These are phyloP conservation scores for Austroboletus novae-zelandiae DNA, from an alignment of 1,284 basidiomycete genomes.

Conservation along the genomic window DNA sequence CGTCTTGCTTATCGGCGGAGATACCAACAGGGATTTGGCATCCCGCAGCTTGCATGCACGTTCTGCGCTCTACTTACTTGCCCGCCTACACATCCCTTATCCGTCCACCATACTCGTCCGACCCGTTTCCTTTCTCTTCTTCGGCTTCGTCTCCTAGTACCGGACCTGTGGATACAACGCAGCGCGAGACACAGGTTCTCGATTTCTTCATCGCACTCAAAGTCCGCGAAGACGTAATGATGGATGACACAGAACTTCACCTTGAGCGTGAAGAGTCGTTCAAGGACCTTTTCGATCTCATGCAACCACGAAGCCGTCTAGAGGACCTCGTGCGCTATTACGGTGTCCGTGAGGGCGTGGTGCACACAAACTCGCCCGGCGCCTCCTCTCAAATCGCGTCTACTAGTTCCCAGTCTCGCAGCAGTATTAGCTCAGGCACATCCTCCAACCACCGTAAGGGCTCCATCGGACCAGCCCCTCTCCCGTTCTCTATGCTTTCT, in stretches of 20 bases:
- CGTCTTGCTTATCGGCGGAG: not conserved
- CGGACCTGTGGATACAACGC: conserved; percentile 33
- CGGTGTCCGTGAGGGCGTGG: conserved; percentile 54
- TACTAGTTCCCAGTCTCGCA: not conserved
- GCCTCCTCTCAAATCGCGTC: conserved; percentile 10
- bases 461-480: conserved; percentile 24
- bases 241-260: conserved; percentile 68
- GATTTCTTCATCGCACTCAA: conserved; percentile 76
- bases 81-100: conserved; percentile 61
- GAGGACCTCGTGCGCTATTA: conserved; percentile 68
- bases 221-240: conserved; percentile 71
- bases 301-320: conserved; percentile 65
- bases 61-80: conserved; percentile 71
- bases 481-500: conserved; percentile 55
- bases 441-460: conserved; percentile 1
- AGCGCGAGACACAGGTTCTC: conserved; percentile 70
- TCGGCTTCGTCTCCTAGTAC: conserved; percentile 23
- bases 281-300: conserved; percentile 72
- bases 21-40: conserved; percentile 8
- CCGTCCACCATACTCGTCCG: conserved; percentile 64
- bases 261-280: conserved; percentile 70
- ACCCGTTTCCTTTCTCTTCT: conserved; percentile 62
- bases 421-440: not conserved
- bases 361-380: conserved; percentile 28
- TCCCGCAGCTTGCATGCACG: conserved; percentile 67